A percentile compares a stretch with the other conserved stretches of the same genome.
These are phyloP conservation scores for Gossypium sturtianum DNA, from an alignment of 345 rosid species.

Conservation along the genomic window DNA sequence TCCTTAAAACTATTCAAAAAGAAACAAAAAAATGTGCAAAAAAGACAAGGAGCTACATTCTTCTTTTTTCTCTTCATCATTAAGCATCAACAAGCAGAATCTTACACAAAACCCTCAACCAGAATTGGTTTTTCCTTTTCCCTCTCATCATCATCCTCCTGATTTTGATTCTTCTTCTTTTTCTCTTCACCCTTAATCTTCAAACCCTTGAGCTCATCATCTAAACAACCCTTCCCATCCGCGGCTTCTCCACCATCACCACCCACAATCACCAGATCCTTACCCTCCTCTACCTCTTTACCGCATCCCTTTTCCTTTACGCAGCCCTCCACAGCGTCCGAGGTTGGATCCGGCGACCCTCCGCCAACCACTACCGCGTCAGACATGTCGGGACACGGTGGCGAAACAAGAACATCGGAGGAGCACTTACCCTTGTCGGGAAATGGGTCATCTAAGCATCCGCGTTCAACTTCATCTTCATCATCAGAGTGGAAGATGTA, in stretches of 20 bases:
- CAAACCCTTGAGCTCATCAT: constrained; percentile 25
- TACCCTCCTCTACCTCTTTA: not conserved
- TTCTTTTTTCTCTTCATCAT: too few relatives aligned
- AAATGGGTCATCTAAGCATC: constrained; percentile 1
- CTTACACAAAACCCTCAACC: constrained; percentile 35
- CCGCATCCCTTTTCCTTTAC: constrained; percentile 2
- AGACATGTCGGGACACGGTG: not conserved
- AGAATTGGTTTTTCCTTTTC: constrained; percentile 27
- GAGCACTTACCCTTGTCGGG: not conserved
- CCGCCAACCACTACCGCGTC: not conserved
- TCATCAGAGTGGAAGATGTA: constrained; percentile 24
- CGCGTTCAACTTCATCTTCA: constrained; percentile 12
- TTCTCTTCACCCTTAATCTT: constrained; percentile 20
- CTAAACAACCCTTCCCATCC: constrained; percentile 24
- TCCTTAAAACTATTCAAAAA: too few relatives aligned
- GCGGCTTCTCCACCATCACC: constrained; percentile 14
- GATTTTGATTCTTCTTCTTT: constrained; percentile 1
- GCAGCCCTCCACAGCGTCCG: not conserved
- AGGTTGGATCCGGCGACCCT: not conserved
- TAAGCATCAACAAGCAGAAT: not conserved
- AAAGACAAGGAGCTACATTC: too few relatives aligned
- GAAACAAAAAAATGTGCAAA: too few relatives aligned
- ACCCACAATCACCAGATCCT: constrained; percentile 12
- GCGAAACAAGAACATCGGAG: not conserved
- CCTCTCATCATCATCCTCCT: constrained; percentile 3